Evolutionary conservation across 208 protist species (phyloP).

Genomic region (Crithidia sp.): DNA sequence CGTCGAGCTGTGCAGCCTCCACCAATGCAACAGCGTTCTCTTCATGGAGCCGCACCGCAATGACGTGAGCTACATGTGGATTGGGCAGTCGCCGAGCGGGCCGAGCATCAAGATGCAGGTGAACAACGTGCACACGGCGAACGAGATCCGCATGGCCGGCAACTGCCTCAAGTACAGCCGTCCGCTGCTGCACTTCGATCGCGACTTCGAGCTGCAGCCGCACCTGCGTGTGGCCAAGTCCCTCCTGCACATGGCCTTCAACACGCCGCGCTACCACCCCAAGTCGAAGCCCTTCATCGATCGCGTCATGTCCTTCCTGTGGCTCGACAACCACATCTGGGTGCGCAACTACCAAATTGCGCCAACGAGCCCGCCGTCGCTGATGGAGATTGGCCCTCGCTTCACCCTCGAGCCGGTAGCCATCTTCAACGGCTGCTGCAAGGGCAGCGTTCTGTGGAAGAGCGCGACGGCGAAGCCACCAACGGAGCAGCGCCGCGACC

Average conservation of each 20-base stretch:
- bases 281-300: constrained; percentile 99
- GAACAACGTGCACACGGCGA: constrained; percentile 96
- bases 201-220: constrained; percentile 93
- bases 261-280: constrained; percentile 95
- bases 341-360: constrained; percentile 99
- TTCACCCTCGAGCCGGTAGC: constrained; percentile 95
- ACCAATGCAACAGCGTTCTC: constrained; percentile 93
- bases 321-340: constrained; percentile 97
- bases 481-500: constrained; percentile 80
- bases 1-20: constrained; percentile 90
- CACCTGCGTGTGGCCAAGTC: constrained; percentile 95
- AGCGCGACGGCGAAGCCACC: constrained; percentile 76
- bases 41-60: constrained; percentile 93
- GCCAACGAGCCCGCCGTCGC: constrained; percentile 51
- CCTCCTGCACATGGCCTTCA: constrained; percentile 96
- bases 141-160: constrained; percentile 98
- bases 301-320: constrained; percentile 97
- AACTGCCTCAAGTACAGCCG: constrained; percentile 98
- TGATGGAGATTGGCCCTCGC: constrained; percentile 98
- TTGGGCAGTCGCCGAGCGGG: constrained; percentile 91
- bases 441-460: constrained; percentile 94
- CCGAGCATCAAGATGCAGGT: constrained; percentile 96
- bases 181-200: constrained; percentile 97
- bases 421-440: constrained; percentile 95
- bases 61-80: constrained; percentile 95